Conservation (phyloP, 495 filamentous ascomycete species). For the Chaetomidium leptoderma region DNA sequence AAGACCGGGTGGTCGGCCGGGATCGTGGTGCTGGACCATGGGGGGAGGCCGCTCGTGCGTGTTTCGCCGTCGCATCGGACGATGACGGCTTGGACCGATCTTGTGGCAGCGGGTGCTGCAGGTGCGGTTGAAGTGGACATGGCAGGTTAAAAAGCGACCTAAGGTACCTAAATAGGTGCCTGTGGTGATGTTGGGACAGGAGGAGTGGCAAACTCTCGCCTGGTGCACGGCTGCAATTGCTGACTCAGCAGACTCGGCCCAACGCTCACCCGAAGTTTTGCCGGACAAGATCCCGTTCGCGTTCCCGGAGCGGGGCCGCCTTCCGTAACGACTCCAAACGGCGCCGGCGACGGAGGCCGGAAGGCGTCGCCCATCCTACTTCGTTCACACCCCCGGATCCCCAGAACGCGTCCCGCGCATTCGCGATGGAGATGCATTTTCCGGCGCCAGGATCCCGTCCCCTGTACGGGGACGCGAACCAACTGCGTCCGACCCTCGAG, state of each 20-base stretch:
- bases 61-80: too few species aligned
- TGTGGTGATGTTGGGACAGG: too few species aligned
- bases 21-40: too few species aligned
- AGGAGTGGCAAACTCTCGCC: not conserved
- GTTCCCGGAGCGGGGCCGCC: slow-evolving; percentile 7
- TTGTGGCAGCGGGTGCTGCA: too few species aligned
- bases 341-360: slow-evolving; percentile 6
- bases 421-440: slow-evolving; percentile 4
- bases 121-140: too few species aligned
- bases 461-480: slow-evolving; percentile 1
- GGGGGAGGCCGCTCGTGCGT: too few species aligned
- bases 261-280: slow-evolving; percentile 1
- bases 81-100: too few species aligned
- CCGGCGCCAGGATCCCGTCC: slow-evolving; percentile 7
- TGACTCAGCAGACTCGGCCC: slow-evolving; percentile 7
- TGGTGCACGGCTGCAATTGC: slow-evolving; percentile 3
- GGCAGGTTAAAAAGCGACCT: too few species aligned
- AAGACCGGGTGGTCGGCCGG: too few species aligned
- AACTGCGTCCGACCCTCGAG: slow-evolving; percentile 9
- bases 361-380: slow-evolving; percentile 9
- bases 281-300: slow-evolving; percentile 7
- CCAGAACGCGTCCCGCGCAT: too few species aligned
- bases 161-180: too few species aligned
- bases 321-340: slow-evolving; percentile 10
- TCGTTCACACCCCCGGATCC: slow-evolving; percentile 3